phyloP scores from a whole-genome alignment of 2,329 filamentous ascomycete genomes.

The Alternaria sp. region DNA sequence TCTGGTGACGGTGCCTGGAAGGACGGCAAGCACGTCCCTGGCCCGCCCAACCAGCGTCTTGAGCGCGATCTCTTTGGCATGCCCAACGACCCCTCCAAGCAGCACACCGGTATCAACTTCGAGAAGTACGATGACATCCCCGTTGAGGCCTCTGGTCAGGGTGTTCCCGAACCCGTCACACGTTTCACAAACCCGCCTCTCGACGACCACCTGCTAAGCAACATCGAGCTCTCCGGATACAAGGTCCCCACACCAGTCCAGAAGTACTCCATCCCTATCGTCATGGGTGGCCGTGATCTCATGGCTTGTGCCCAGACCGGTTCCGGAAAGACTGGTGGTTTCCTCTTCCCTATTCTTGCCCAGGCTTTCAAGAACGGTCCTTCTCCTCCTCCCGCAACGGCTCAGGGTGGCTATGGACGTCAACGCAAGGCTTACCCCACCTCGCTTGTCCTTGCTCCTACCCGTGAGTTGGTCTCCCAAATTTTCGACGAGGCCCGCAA shows the following conservation, averaged over 20 bases:
- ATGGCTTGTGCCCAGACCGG: constrained; percentile 99
- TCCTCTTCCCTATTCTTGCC: constrained; percentile 98
- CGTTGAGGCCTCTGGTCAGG: constrained; percentile 92
- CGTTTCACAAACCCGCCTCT: constrained; percentile 94
- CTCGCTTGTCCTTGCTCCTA: constrained; percentile 92
- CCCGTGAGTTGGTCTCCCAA: constrained; percentile 97
- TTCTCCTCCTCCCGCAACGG: constrained; percentile 69
- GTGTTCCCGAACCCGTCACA: constrained; percentile 90
- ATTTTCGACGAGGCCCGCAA: constrained; percentile 98
- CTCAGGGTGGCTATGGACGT: constrained; percentile 73
- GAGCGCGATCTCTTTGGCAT: constrained; percentile 96
- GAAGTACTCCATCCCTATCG: constrained; percentile 99
- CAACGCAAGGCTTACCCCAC: constrained; percentile 98
- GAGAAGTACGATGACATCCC: constrained; percentile 99
- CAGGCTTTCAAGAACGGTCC: constrained; percentile 94
- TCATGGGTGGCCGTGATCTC: constrained; percentile 95
- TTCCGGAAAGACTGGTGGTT: constrained; percentile 99
- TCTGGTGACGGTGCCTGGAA: constrained; percentile 96
- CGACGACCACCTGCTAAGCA: constrained; percentile 89
- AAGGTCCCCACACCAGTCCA: constrained; percentile 96
- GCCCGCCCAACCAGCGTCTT: constrained; percentile 83
- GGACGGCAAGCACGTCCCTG: constrained; percentile 94
- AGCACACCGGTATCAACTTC: constrained; percentile 99
- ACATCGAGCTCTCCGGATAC: constrained; percentile 95
- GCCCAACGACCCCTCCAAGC: constrained; percentile 90